Evolutionary conservation across 2,329 filamentous ascomycete genomes (phyloP).

Genomic region (Penicillium brevicompactum): DNA sequence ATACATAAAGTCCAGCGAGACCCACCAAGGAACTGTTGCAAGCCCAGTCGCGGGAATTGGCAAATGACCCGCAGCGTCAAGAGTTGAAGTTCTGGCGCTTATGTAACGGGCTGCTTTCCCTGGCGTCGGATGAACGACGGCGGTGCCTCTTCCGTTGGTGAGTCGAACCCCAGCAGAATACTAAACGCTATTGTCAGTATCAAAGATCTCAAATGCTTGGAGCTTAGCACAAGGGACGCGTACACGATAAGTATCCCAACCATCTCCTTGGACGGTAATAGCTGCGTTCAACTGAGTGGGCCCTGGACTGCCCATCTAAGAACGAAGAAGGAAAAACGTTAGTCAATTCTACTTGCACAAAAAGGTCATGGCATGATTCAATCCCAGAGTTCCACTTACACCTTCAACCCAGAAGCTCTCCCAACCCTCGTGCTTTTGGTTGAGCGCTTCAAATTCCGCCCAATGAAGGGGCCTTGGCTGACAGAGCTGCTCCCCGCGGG

Average conservation of each 20-base stretch:
- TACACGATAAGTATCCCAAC: too few species aligned
- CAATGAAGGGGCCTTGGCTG: background rate
- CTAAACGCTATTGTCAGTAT: background rate
- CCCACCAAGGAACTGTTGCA: background rate
- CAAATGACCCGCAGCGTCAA: too few species aligned
- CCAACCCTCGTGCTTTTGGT: background rate
- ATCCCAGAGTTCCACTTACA: background rate
- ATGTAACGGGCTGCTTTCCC: background rate
- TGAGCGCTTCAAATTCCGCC: conserved; percentile 2
- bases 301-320: too few species aligned
- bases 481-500: background rate
- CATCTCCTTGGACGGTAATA: too few species aligned
- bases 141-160: background rate
- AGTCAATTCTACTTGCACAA: background rate
- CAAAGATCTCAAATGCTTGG: too few species aligned
- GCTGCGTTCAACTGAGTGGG: too few species aligned
- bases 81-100: background rate
- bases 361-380: background rate
- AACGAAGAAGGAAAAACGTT: background rate
- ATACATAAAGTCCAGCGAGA: background rate
- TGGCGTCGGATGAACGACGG: background rate
- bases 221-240: too few species aligned
- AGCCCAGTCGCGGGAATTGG: background rate
- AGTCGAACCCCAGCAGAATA: background rate
- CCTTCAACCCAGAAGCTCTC: conserved; percentile 5